Evolutionary conservation across 108 stramenopile species (phyloP), one percentile per base, ranked within the genome.

Genomic region (Discostella stelligeroides): DNA sequence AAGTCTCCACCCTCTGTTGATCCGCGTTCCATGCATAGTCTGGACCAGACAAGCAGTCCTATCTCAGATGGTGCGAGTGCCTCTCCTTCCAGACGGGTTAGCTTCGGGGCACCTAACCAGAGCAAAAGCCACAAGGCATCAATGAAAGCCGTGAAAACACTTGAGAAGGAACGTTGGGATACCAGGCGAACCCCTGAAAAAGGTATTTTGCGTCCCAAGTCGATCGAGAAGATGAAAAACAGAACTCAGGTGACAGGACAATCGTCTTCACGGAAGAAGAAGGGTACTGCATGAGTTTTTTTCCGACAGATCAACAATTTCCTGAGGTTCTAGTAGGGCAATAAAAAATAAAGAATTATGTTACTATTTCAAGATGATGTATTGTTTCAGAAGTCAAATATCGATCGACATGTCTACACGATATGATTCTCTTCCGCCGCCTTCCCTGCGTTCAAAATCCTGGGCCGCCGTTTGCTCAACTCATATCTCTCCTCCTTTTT

Each of bases 41-140:
- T 0, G 54, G 63, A 46, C n/a, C n/a, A n/a, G n/a, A n/a, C n/a
- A n/a, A n/a, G n/a, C n/a, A n/a, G 34, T 34, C 34, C 34, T 34
- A 6, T 3, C 3, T 34, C 34, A 34, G 56, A 17, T 24, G 56
- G 28, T 29, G 54, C 48, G 11, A 47, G 43, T 4, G 18, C 41
- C 20, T 56, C 58, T 11, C 70, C 60, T 7, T 54, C 71, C 30
- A 87, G 75, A 57, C 85, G 85, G 15, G 94, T 95, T 21, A 80
- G 76, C 24, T 95, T 92, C 63, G 86, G 82, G 7, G 66, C 56
- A 25, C 60, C 70, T 42, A 95, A 95, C 59, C 77, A 81, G 42
- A 70, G 84, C 63, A 88, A 89, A 61, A 88, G 87, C 23, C 82
- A 88, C 77, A 92, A 88, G 63, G 94, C 91, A 6, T 88, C 87